Base-by-base conservation (phyloP, 192 early-diverging fungal genomes). In the Coemansia sp. region DNA sequence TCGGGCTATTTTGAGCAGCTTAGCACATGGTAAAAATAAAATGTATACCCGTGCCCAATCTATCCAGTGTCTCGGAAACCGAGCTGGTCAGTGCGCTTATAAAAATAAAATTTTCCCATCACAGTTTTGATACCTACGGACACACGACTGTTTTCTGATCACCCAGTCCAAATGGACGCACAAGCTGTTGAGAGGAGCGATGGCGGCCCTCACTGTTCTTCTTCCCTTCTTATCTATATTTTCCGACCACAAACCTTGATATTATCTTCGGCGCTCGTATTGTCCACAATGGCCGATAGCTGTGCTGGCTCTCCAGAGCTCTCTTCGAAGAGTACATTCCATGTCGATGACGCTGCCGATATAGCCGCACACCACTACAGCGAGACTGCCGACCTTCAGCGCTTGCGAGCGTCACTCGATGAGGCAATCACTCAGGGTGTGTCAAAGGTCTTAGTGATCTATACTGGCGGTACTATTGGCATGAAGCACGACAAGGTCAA, bases 381-480 rank as follows among this genome's bases (percentile, higher is more conserved):
- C 70, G 81, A 83, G 63, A 79, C 81, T 1, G 82, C 72, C 37
- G 78, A 77, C 33, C 75, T 81, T 45, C 88, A 88, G 66, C 76
- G 86, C 31, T 82, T 72, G 68, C 84, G 82, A 16, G 83, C 77
- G 2, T 73, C 85, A 51, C 77, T 75, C 21, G 85, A 87, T 17
- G 88, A 87, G 39, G 87, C 87, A 74, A 76, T 90, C n/a, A 87
- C 83, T 33, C 87, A 86, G 60, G 92, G 91, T 69, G 84, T 93
- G 17, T 93, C 92, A 11, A 78, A 89, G 37, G 93, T 97, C 2
- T 79, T 98, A 27, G 74, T 97, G 11, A 91, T 97, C 36, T 99
- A 98, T 82, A 98, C 96, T 3, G 97, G 97, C 66, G 97, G 95
- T 16, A 96, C 93, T 0, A 94, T 95, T 70, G 93, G 94, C 19